Conservation (phyloP, 2,329 filamentous ascomycete genomes). For the Colletotrichum musicola region DNA sequence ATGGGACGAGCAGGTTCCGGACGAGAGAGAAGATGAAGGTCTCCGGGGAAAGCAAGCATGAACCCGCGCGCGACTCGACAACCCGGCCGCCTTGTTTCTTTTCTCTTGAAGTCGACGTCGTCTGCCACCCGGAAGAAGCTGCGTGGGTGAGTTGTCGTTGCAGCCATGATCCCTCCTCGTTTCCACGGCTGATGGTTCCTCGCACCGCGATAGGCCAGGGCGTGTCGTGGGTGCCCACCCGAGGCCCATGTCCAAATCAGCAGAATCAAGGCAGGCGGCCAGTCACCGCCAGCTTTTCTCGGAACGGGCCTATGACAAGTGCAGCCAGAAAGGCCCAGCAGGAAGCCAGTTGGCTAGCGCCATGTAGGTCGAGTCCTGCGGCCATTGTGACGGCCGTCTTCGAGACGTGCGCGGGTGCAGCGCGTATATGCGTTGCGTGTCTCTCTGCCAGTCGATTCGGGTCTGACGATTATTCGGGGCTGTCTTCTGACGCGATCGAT, state of each 20-base stretch:
- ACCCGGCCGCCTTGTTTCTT: conserved; percentile 29
- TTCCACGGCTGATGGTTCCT: conserved; percentile 48
- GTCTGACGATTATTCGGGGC: neutral
- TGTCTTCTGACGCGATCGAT: neutral
- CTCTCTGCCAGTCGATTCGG: conserved; percentile 10
- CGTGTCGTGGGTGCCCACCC: conserved; percentile 51
- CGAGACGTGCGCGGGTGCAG: neutral
- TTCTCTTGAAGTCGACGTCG: conserved; percentile 20
- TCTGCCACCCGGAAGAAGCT: conserved; percentile 38
- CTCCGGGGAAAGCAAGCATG: conserved; percentile 14
- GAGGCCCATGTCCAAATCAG: conserved; percentile 51
- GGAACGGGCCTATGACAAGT: conserved; percentile 54
- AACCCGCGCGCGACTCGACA: conserved; percentile 15
- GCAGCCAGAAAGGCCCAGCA: conserved; percentile 46
- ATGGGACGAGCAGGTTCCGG: conserved; percentile 29
- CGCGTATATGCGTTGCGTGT: no score
- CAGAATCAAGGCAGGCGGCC: conserved; percentile 55
- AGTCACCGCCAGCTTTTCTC: conserved; percentile 49
- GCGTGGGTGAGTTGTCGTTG: conserved; percentile 60
- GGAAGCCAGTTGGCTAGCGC: conserved; percentile 55
- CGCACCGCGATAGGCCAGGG: conserved; percentile 59
- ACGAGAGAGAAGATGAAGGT: conserved; percentile 20
- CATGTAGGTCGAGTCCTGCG: conserved; percentile 51
- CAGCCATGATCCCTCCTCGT: conserved; percentile 57
- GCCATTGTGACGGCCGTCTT: conserved; percentile 41